phyloP scores from a whole-genome alignment of 2,329 filamentous ascomycete genomes.

The Aspergillus hortae region DNA sequence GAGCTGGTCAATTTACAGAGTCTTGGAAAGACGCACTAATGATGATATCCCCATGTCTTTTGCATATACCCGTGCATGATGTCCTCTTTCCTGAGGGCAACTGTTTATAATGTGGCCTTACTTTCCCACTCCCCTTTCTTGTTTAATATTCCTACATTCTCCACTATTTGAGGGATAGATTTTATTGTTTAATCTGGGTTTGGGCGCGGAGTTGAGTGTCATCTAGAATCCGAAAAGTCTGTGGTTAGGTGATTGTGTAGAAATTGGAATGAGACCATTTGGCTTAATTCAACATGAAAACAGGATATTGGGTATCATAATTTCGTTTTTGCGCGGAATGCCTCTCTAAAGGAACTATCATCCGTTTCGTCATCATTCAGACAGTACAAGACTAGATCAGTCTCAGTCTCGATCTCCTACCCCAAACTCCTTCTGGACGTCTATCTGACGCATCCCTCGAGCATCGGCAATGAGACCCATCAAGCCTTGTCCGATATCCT shows the following conservation, averaged over 20 bases:
- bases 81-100: neutral
- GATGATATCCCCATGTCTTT: neutral
- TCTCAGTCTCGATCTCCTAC: conserved; percentile 37
- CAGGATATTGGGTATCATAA: too few relatives aligned
- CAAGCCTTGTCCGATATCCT: conserved; percentile 63
- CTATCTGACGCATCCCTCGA: conserved; percentile 52
- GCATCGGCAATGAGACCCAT: conserved; percentile 66
- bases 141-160: neutral
- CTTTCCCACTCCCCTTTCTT: neutral
- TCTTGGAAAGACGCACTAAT: conserved; percentile 55
- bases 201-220: too few relatives aligned
- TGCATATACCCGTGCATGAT: conserved; percentile 4
- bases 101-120: neutral
- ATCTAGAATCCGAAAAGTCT: neutral
- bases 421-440: conserved; percentile 41
- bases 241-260: neutral
- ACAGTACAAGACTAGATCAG: neutral
- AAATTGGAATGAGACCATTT: too few relatives aligned
- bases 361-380: neutral
- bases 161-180: conserved; percentile 1
- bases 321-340: too few relatives aligned
- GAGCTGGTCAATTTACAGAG: conserved; percentile 80
- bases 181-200: neutral
- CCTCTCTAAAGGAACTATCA: neutral
- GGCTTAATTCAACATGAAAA: neutral